Evolutionary conservation across 305 asterid genomes (phyloP).

Genomic region (Fraxinus floribunda): DNA sequence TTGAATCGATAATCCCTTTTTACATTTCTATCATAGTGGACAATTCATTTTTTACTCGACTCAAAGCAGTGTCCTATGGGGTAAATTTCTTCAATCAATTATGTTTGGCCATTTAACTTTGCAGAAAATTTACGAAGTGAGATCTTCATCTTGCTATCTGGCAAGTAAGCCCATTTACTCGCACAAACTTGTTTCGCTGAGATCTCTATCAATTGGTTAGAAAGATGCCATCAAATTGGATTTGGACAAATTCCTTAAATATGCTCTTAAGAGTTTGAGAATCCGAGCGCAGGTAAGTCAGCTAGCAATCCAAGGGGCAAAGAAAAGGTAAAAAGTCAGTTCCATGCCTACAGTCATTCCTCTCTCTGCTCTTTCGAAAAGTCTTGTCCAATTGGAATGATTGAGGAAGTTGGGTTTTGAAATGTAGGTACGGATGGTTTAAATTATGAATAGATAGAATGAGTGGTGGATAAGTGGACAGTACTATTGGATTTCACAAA

Average conservation of each 20-base stretch:
- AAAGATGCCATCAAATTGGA: not conserved
- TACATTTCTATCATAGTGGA: not conserved
- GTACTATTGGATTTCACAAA: too few species aligned
- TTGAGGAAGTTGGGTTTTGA: not conserved
- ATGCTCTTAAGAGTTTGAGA: not conserved
- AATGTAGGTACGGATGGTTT: not conserved
- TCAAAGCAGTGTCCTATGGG: not conserved
- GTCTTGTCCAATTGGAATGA: not conserved
- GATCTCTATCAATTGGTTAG: not conserved
- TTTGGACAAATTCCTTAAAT: not conserved
- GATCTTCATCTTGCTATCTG: not conserved
- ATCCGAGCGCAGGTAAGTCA: not conserved
- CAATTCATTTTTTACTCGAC: not conserved
- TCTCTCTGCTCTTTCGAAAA: not conserved
- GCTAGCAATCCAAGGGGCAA: not conserved
- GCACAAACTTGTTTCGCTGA: not conserved
- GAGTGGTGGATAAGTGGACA: too few species aligned
- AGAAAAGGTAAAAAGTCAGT: not conserved
- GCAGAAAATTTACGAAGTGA: not conserved
- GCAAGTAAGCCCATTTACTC: not conserved
- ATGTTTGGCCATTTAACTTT: not conserved
- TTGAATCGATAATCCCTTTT: too few species aligned
- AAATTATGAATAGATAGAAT: too few species aligned
- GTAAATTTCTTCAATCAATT: not conserved
- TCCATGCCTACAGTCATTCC: not conserved